Conservation (phyloP, 805 yeast species). For the Candida patagonica region DNA sequence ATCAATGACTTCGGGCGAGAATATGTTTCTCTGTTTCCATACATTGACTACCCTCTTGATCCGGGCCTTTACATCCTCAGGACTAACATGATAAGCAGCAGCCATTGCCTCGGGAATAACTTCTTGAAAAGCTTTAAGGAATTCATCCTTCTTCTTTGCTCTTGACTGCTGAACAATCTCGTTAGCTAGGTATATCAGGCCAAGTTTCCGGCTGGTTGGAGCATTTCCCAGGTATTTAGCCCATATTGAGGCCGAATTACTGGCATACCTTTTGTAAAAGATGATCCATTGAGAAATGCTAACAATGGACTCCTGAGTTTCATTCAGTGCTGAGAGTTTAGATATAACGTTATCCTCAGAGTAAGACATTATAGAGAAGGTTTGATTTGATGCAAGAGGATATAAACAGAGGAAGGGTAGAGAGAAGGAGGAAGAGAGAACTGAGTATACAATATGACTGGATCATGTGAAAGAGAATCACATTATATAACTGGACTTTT, state of each 20-base stretch:
- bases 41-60: constrained; percentile 50
- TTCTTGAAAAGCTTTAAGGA: constrained; percentile 46
- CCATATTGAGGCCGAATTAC: constrained; percentile 47
- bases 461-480: too few species aligned
- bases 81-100: constrained; percentile 29
- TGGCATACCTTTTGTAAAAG: constrained; percentile 55
- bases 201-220: constrained; percentile 31
- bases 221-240: constrained; percentile 21
- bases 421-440: not conserved
- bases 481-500: too few species aligned
- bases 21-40: constrained; percentile 58
- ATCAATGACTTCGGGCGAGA: constrained; percentile 28
- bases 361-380: constrained; percentile 34
- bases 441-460: not conserved
- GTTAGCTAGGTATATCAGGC: constrained; percentile 62
- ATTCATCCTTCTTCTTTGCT: constrained; percentile 50
- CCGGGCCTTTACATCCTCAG: constrained; percentile 39
- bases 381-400: not conserved
- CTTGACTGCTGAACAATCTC: constrained; percentile 76
- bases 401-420: too few species aligned
- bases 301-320: constrained; percentile 65
- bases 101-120: constrained; percentile 31
- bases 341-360: constrained; percentile 40
- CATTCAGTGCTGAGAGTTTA: constrained; percentile 36
- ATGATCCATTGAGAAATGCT: constrained; percentile 66